Evolutionary conservation across 2,329 filamentous ascomycete genomes (phyloP), one percentile per base, ranked within the genome.

Genomic region (Scedosporium apiospermum): DNA sequence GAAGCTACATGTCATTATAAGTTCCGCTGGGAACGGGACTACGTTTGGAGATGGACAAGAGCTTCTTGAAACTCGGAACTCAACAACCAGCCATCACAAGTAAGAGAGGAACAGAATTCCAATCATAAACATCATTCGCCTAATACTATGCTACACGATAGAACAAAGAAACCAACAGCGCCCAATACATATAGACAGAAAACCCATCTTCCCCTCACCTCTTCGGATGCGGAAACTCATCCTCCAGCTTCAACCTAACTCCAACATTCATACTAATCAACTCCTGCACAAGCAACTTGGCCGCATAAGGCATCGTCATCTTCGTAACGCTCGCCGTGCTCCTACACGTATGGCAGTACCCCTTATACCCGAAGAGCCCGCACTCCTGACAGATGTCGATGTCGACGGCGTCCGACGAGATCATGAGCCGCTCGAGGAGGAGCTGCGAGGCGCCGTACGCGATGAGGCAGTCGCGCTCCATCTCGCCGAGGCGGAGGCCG

Each of bases 231-330:
- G 92, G 92, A 74, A 99, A 99, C 76, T 98, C 91, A 72, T 99
- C 95, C 70, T 91, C 91, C 67, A 99, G 77, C 78, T 93, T 90
- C 76, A 99, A 79, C 63, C 90, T 83, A 64, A 96, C 93, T 65
- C 93, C 90, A n/a, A 99, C 91, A 74, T 99, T 99, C 95, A 99
- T 99, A 74, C 91, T 96, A 71, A 96, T 88, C 70, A 99, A 76
- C 77, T 99, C 95, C 78, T 99, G 95, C 58, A 98, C 91, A 63
- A 99, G 78, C 71, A 99, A 77, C 82, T 99, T 98, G 0, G 95
- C 95, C 18, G 95, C 95, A 75, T 99, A 99, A 41, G 95, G 95
- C 83, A 99, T 96, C 41, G 88, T 93, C 89, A 99, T 96, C 75
- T 89, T 88, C 16, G 91, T 88, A 27, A 99, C 91, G 34, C 89